A percentile compares a stretch with the other conserved stretches of the same genome.
phyloP scores from a whole-genome alignment of 257 asterid species.

The Petunia axillaris region DNA sequence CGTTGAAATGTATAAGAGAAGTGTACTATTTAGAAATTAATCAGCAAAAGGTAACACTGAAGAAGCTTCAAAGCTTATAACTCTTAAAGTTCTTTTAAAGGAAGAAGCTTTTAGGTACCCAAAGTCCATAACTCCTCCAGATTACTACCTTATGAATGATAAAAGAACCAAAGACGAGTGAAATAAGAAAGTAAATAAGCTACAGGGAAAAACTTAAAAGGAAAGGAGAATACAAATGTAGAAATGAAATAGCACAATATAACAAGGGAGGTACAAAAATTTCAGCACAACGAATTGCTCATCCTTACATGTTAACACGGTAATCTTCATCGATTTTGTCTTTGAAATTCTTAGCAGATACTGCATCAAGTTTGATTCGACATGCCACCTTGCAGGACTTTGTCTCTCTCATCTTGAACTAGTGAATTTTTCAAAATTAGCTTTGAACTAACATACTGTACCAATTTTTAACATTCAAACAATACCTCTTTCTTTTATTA shows the following conservation, averaged over 20 bases:
- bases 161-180: background rate
- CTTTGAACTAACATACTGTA: background rate
- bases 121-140: background rate
- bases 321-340: conserved; percentile 51
- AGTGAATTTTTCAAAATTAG: conserved; percentile 23
- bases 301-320: conserved; percentile 50
- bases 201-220: background rate
- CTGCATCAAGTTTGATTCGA: conserved; percentile 41
- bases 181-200: background rate
- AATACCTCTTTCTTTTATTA: background rate
- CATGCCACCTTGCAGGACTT: conserved; percentile 52
- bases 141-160: background rate
- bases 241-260: background rate
- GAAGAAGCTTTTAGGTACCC: background rate
- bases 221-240: background rate
- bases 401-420: conserved; percentile 55
- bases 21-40: background rate
- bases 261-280: background rate
- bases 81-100: background rate
- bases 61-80: background rate
- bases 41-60: background rate
- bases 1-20: background rate
- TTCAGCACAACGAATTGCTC: background rate
- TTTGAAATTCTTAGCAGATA: conserved; percentile 27
- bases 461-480: background rate